A percentile compares a stretch with the other conserved stretches of the same genome.
phyloP scores from a whole-genome alignment of 306 rosid genomes.

The Trifolium pratense region DNA sequence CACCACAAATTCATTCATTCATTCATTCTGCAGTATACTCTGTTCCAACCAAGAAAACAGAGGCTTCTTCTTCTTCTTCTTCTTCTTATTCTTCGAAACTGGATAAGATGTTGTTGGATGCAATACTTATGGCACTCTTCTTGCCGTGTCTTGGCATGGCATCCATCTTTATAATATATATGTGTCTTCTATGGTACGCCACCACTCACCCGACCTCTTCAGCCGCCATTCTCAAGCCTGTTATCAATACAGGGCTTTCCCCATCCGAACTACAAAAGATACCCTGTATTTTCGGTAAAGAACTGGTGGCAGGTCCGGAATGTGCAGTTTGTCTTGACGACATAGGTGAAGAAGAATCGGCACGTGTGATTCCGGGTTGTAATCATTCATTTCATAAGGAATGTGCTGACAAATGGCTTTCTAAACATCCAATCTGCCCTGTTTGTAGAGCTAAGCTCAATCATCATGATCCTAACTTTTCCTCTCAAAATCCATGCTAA shows the following conservation, averaged over 20 bases:
- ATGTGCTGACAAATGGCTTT: constrained; percentile 86
- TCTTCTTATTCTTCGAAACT: no score
- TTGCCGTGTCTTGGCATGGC: constrained; percentile 73
- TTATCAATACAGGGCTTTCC: constrained; percentile 52
- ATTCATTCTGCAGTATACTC: no score
- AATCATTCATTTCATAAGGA: constrained; percentile 72
- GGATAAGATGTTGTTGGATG: constrained; percentile 48
- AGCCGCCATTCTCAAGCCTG: constrained; percentile 31
- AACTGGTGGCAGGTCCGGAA: constrained; percentile 52
- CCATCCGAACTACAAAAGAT: constrained; percentile 64
- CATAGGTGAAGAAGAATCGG: constrained; percentile 62
- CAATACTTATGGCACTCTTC: constrained; percentile 68
- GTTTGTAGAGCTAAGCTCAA: constrained; percentile 70
- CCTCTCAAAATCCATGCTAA: constrained; percentile 35
- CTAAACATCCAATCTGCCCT: constrained; percentile 70
- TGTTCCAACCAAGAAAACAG: not conserved
- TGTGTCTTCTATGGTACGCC: constrained; percentile 77
- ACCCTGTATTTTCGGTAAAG: constrained; percentile 59
- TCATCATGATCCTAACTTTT: constrained; percentile 33
- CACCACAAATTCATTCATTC: no score
- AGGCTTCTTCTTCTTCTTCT: not conserved
- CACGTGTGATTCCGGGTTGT: constrained; percentile 75
- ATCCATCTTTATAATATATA: constrained; percentile 62
- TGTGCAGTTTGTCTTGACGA: constrained; percentile 85
- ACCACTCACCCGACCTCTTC: constrained; percentile 35